A percentile compares a stretch with the other conserved stretches of the same genome.
phyloP scores from a whole-genome alignment of 768 basidiomycete species.

The Mycena crocata region DNA sequence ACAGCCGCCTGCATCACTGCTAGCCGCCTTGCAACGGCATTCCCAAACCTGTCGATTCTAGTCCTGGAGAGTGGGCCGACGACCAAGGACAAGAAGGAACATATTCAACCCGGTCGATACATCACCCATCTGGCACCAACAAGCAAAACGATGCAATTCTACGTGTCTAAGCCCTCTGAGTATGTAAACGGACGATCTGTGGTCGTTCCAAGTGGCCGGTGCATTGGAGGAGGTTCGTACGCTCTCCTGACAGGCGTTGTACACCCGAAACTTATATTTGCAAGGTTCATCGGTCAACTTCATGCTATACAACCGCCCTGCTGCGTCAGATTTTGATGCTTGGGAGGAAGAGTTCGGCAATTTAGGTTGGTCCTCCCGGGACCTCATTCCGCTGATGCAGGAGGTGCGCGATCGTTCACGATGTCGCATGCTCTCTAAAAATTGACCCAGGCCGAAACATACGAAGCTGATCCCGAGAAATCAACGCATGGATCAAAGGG shows the following conservation, averaged over 20 bases:
- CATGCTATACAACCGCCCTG: conserved; percentile 34
- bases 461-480: background rate
- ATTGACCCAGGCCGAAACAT: background rate
- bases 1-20: conserved; percentile 43
- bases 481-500: background rate
- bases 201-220: conserved; percentile 32
- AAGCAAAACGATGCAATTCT: conserved; percentile 35
- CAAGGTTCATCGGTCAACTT: conserved; percentile 35
- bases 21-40: conserved; percentile 38
- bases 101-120: conserved; percentile 37
- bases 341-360: conserved; percentile 38
- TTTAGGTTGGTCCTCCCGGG: conserved; percentile 40
- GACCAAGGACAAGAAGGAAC: conserved; percentile 32
- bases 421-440: background rate
- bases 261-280: no score
- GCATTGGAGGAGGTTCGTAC: conserved; percentile 40
- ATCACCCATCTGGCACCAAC: conserved; percentile 29
- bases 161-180: conserved; percentile 13
- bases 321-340: conserved; percentile 37
- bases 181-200: conserved; percentile 25
- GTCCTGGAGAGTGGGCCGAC: conserved; percentile 41
- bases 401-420: conserved; percentile 29
- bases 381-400: conserved; percentile 39
- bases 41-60: conserved; percentile 42
- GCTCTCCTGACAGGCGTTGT: no score